phyloP scores from a whole-genome alignment of 106 monocot species.

The Narthecium ossifragum region DNA sequence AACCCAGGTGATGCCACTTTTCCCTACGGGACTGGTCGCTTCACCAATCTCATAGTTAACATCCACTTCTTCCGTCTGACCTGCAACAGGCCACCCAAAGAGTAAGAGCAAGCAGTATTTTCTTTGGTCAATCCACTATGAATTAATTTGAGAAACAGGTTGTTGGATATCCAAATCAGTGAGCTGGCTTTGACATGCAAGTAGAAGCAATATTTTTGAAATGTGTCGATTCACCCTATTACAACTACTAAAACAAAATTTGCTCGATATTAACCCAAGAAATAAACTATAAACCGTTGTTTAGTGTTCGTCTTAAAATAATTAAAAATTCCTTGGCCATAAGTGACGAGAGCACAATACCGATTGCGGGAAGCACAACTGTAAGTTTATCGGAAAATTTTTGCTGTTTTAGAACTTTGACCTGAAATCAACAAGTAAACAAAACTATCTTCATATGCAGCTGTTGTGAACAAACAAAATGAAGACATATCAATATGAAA shows the following conservation, averaged over 20 bases:
- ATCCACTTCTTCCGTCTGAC: conserved; percentile 61
- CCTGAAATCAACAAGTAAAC: conserved; percentile 32
- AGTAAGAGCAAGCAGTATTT: neutral
- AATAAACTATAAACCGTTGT: neutral
- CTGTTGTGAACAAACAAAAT: neutral
- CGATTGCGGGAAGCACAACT: conserved; percentile 74
- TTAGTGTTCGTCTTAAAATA: neutral
- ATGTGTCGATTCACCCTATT: neutral
- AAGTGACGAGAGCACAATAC: conserved; percentile 24
- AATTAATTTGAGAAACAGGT: neutral
- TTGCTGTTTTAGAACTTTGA: conserved; percentile 34
- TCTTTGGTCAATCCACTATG: neutral
- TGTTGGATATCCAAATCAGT: neutral
- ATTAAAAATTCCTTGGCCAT: neutral
- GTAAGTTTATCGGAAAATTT: conserved; percentile 58
- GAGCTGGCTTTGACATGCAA: neutral
- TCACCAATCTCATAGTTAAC: conserved; percentile 39
- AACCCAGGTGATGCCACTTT: conserved; percentile 26
- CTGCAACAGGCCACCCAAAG: conserved; percentile 23
- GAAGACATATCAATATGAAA: conserved; percentile 1
- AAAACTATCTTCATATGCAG: neutral
- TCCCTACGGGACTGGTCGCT: neutral
- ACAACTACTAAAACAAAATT: neutral
- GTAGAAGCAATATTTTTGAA: neutral
- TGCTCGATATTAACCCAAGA: neutral